Conservation (phyloP, 768 basidiomycete genomes). For the Lactarius quietus region DNA sequence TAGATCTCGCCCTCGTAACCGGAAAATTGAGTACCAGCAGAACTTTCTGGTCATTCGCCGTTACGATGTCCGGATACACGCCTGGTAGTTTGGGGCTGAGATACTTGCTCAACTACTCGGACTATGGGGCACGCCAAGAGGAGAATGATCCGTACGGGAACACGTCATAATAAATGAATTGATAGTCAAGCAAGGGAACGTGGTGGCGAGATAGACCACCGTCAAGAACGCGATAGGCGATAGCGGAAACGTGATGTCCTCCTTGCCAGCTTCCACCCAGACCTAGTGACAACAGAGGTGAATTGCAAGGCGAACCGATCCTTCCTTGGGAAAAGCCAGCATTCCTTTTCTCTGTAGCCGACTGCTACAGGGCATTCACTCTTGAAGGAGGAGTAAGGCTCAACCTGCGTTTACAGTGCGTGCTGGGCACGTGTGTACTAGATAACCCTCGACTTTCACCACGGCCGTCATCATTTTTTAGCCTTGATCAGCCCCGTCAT, state of each 20-base stretch:
- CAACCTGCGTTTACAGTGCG: too few relatives aligned
- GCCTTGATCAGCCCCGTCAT: constrained; percentile 81
- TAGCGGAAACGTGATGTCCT: neutral
- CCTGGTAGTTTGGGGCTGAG: constrained; percentile 39
- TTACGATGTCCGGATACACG: constrained; percentile 46
- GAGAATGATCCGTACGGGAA: constrained; percentile 39
- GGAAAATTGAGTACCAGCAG: constrained; percentile 45
- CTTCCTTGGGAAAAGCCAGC: neutral
- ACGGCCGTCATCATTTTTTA: constrained; percentile 31
- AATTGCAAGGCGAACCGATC: neutral
- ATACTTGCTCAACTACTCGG: constrained; percentile 46
- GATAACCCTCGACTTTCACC: neutral
- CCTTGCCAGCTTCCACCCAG: neutral
- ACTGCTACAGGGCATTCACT: too few relatives aligned
- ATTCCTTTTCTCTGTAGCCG: neutral
- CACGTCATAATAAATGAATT: neutral
- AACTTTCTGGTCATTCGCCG: constrained; percentile 32
- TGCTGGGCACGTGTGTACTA: too few relatives aligned
- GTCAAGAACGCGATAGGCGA: neutral
- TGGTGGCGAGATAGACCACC: neutral
- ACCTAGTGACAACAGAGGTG: neutral
- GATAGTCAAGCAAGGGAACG: neutral
- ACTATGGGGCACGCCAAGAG: constrained; percentile 52
- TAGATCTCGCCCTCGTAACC: constrained; percentile 39
- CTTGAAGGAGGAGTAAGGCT: too few relatives aligned